Conservation (phyloP, 495 filamentous ascomycete species). For the Podospora fimiseda region DNA sequence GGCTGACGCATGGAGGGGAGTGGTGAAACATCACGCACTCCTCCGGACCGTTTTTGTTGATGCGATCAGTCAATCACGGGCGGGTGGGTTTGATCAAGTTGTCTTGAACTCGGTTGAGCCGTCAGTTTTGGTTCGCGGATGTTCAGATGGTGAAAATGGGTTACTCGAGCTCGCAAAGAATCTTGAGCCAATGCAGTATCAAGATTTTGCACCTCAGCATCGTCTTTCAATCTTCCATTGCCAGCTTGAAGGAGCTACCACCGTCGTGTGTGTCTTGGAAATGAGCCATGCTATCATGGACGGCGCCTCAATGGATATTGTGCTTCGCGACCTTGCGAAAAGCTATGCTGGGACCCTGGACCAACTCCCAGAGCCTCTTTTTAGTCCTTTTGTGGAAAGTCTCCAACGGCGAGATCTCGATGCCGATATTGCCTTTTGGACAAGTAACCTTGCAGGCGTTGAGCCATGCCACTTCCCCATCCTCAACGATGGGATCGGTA, state of each 20-base stretch:
- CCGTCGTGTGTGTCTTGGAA: slow-evolving; percentile 46
- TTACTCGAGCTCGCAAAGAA: slow-evolving; percentile 32
- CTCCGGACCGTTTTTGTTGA: slow-evolving; percentile 30
- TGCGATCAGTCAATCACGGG: slow-evolving; percentile 12
- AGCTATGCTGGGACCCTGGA: slow-evolving; percentile 8
- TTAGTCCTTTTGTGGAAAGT: slow-evolving; percentile 42
- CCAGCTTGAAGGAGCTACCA: slow-evolving; percentile 16
- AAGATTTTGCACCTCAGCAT: slow-evolving; percentile 43
- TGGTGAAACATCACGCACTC: slow-evolving; percentile 49
- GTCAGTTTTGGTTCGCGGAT: slow-evolving; percentile 35
- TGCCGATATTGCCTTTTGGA: slow-evolving; percentile 26
- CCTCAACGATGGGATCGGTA: slow-evolving; percentile 10
- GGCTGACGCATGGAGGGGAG: slow-evolving; percentile 43
- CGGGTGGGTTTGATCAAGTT: slow-evolving; percentile 19
- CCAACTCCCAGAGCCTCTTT: slow-evolving; percentile 17
- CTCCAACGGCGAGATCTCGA: slow-evolving; percentile 47
- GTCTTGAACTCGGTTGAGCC: slow-evolving; percentile 24
- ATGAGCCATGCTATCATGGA: slow-evolving; percentile 61
- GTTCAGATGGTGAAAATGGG: slow-evolving; percentile 31
- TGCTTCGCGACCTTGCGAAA: slow-evolving; percentile 11
- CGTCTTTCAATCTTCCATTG: slow-evolving; percentile 36
- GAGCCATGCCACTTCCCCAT: slow-evolving; percentile 21
- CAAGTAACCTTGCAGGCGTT: slow-evolving; percentile 19
- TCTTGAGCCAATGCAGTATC: slow-evolving; percentile 32
- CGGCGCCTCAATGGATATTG: slow-evolving; percentile 49